Percentiles rank a stretch among this genome's conserved stretches.
phyloP scores from a whole-genome alignment of 495 filamentous ascomycete species.

The Penicillium antarcticum region DNA sequence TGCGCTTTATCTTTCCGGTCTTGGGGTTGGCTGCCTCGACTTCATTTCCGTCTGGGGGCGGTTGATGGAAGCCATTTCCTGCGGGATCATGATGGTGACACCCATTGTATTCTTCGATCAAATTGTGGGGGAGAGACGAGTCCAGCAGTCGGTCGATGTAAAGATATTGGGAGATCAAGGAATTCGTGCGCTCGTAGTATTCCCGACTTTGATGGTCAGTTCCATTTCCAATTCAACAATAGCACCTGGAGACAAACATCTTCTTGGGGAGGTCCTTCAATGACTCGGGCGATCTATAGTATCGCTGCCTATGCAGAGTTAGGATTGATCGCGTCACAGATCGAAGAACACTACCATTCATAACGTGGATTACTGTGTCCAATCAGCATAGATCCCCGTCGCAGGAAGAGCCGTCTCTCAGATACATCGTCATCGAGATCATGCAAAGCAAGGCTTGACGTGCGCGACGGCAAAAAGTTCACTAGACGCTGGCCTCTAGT shows the following conservation, averaged over 20 bases:
- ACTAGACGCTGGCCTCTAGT: conserved; percentile 36
- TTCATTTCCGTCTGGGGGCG: conserved; percentile 16
- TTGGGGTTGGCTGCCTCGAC: conserved; percentile 4
- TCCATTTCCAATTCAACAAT: too few relatives aligned
- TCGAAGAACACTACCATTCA: conserved; percentile 27
- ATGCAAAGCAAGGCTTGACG: conserved; percentile 19
- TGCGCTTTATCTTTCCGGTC: conserved; percentile 62
- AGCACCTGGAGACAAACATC: conserved; percentile 21
- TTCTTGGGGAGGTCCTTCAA: conserved; percentile 25
- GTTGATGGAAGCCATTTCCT: conserved; percentile 7
- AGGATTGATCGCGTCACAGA: background rate
- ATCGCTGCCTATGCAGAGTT: conserved; percentile 25
- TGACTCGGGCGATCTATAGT: conserved; percentile 28
- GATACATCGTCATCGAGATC: conserved; percentile 17
- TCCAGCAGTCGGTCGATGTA: conserved; percentile 91
- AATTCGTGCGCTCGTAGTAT: conserved; percentile 84
- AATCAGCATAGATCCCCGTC: conserved; percentile 29
- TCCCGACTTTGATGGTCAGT: conserved; percentile 42
- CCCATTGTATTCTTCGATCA: conserved; percentile 75
- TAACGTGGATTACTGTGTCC: conserved; percentile 34
- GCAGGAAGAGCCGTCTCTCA: conserved; percentile 7
- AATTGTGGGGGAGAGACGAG: conserved; percentile 78
- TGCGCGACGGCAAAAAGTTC: conserved; percentile 27
- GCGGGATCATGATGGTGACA: conserved; percentile 20
- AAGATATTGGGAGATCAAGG: conserved; percentile 78